These are phyloP conservation scores for Pholiota adiposa DNA, from an alignment of 1,284 basidiomycete genomes.

Conservation along the genomic window DNA sequence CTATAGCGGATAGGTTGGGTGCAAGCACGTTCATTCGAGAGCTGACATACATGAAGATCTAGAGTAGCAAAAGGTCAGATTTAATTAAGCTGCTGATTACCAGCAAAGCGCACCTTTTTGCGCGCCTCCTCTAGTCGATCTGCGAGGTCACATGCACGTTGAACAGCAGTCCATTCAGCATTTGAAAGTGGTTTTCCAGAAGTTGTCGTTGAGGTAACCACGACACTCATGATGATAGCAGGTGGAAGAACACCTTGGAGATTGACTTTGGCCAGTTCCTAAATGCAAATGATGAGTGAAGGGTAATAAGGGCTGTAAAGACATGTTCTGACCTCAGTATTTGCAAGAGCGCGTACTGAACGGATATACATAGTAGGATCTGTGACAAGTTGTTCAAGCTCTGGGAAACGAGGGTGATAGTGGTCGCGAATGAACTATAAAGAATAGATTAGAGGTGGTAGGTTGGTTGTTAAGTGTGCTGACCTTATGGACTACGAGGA, in stretches of 20 bases:
- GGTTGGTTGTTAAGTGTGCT: slow-evolving; percentile 32
- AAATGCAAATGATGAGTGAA: slow-evolving; percentile 14
- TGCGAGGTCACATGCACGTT: slow-evolving; percentile 87
- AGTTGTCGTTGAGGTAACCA: slow-evolving; percentile 93
- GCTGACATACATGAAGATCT: slow-evolving; percentile 99
- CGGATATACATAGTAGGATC: slow-evolving; percentile 94
- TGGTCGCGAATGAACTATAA: slow-evolving; percentile 95
- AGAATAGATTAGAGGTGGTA: slow-evolving; percentile 7
- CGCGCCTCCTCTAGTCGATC: slow-evolving; percentile 87
- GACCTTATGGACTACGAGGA: slow-evolving; percentile 95
- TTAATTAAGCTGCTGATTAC: background rate
- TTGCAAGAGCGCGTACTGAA: slow-evolving; percentile 88
- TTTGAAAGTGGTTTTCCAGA: slow-evolving; percentile 76
- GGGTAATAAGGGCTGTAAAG: slow-evolving; percentile 5
- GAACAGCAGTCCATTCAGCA: slow-evolving; percentile 80
- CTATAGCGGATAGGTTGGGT: slow-evolving; percentile 96
- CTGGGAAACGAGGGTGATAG: slow-evolving; percentile 95
- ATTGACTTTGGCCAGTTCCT: slow-evolving; percentile 85
- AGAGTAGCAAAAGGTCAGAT: slow-evolving; percentile 5
- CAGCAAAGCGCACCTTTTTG: slow-evolving; percentile 65
- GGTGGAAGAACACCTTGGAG: slow-evolving; percentile 83
- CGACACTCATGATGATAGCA: slow-evolving; percentile 96
- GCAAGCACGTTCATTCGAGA: slow-evolving; percentile 98
- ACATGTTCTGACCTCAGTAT: slow-evolving; percentile 63
- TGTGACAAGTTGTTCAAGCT: slow-evolving; percentile 92